Base-by-base conservation (phyloP, 108 stramenopile genomes). In the Skeletonema potamos region DNA sequence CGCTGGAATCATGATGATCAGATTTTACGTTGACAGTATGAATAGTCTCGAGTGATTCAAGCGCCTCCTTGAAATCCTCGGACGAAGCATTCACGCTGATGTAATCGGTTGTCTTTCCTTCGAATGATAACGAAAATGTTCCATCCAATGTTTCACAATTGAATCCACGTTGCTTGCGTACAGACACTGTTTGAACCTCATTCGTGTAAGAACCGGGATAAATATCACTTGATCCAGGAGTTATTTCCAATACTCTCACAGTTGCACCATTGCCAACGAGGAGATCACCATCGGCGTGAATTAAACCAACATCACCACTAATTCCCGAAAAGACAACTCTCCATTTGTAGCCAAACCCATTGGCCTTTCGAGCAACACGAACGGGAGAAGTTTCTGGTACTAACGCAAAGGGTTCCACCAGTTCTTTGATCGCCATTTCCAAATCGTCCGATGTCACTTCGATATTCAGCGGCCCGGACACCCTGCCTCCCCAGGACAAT, bases 291-390 rank as follows among this genome's bases (percentile, higher is more conserved):
- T 94, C 85, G 12, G 78, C 89, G 28, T 57, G 44, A n/a, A 96
- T 72, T 44, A 61, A 24, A 54, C 90, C 95, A n/a, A 96, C 44
- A 57, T 96, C 70, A 2, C 95, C 95, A 56, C 39, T 54, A 27
- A 85, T 64, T 0, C 86, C 90, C 34, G 62, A 46, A 71, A 95
- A 95, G 6, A 80, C 63, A 7, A 95, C 82, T 39, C 60, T 70
- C 92, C 92, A 95, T 58, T 86, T 82, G 73, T 61, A 91, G n/a
- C 92, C 92, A 76, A 89, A 84, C 7, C 85, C 89, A 51, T 73
- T 80, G 54, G 72, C 72, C 30, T 80, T 73, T 44, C 79, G 66
- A 29, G 44, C 69, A 1, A 80, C 79, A 44, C 64, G 65, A 27
- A 80, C 62, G 39, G 48, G 48, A 51, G 48, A 22, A 6, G 9